These are phyloP conservation scores for Solanum sejunctum DNA, from an alignment of 257 asterid genomes.

Conservation along the genomic window DNA sequence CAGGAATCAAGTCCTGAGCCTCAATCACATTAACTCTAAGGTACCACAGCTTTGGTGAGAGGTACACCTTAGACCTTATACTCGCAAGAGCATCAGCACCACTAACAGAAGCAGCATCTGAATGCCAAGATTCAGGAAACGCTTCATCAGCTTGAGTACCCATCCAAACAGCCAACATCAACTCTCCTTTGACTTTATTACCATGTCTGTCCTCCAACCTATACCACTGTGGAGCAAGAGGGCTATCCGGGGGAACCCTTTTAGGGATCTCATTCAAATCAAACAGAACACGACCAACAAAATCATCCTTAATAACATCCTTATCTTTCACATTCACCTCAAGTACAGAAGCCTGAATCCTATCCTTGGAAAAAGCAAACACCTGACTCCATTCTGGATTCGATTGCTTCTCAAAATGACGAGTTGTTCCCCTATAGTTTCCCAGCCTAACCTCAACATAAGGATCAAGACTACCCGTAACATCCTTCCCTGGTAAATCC, in stretches of 20 bases:
- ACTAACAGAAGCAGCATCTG: slow-evolving; percentile 3
- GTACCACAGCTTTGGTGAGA: slow-evolving; percentile 12
- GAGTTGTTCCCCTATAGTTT: slow-evolving; percentile 11
- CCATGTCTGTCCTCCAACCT: slow-evolving; percentile 3
- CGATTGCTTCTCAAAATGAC: slow-evolving; percentile 2
- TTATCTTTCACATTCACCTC: slow-evolving; percentile 13
- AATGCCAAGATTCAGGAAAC: slow-evolving; percentile 14
- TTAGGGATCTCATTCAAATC: slow-evolving; percentile 11
- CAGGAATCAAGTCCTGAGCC: slow-evolving; percentile 10
- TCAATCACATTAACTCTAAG: slow-evolving; percentile 13
- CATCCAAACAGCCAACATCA: slow-evolving; percentile 21
- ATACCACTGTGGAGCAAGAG: slow-evolving; percentile 21
- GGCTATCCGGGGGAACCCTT: slow-evolving; percentile 16
- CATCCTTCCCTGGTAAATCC: slow-evolving; percentile 1
- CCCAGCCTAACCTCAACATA: slow-evolving; percentile 18
- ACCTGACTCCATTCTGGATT: slow-evolving; percentile 17
- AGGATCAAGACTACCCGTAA: slow-evolving; percentile 10
- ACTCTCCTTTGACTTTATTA: slow-evolving; percentile 4
- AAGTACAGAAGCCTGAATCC: slow-evolving; percentile 4
- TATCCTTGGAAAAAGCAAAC: slow-evolving; percentile 11
- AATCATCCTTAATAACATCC: slow-evolving; percentile 9
- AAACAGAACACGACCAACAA: slow-evolving; percentile 5
- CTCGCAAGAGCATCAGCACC: not conserved
- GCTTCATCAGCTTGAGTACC: slow-evolving; percentile 21
- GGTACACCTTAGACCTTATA: slow-evolving; percentile 12